phyloP scores from a whole-genome alignment of 2,329 filamentous ascomycete species.

The Ceratocystis papillata region DNA sequence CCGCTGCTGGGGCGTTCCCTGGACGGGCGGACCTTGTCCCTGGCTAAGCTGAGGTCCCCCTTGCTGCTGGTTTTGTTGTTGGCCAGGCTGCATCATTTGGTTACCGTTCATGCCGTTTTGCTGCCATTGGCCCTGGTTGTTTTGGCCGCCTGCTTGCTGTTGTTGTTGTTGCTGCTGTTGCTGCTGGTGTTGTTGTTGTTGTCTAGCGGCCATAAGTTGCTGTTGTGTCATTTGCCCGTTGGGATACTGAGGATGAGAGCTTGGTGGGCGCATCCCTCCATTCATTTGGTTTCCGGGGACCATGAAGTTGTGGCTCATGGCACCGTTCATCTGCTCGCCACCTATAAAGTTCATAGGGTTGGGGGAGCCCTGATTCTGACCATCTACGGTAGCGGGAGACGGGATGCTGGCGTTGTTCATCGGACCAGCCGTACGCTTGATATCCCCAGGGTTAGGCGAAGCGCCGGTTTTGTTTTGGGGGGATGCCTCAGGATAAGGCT shows the following conservation, averaged over 20 bases:
- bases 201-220: constrained; percentile 47
- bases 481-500: constrained; percentile 57
- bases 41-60: constrained; percentile 30
- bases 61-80: constrained; percentile 28
- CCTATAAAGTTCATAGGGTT: constrained; percentile 54
- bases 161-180: constrained; percentile 31
- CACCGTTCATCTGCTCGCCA: constrained; percentile 46
- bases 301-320: constrained; percentile 48
- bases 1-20: constrained; percentile 63
- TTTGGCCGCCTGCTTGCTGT: constrained; percentile 29
- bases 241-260: constrained; percentile 51
- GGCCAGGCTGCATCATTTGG: constrained; percentile 34
- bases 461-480: constrained; percentile 57
- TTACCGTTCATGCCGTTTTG: constrained; percentile 35
- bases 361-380: constrained; percentile 56
- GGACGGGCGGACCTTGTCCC: constrained; percentile 40
- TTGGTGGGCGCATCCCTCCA: constrained; percentile 54
- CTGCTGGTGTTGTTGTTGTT: constrained; percentile 29
- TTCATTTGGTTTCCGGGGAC: constrained; percentile 46
- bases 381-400: constrained; percentile 57
- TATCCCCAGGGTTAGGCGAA: constrained; percentile 67
- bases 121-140: constrained; percentile 35
- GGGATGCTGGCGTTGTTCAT: constrained; percentile 59
- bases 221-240: constrained; percentile 49
- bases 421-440: constrained; percentile 67